phyloP scores from a whole-genome alignment of 2,329 filamentous ascomycete genomes.

The Aspergillus vadensis region DNA sequence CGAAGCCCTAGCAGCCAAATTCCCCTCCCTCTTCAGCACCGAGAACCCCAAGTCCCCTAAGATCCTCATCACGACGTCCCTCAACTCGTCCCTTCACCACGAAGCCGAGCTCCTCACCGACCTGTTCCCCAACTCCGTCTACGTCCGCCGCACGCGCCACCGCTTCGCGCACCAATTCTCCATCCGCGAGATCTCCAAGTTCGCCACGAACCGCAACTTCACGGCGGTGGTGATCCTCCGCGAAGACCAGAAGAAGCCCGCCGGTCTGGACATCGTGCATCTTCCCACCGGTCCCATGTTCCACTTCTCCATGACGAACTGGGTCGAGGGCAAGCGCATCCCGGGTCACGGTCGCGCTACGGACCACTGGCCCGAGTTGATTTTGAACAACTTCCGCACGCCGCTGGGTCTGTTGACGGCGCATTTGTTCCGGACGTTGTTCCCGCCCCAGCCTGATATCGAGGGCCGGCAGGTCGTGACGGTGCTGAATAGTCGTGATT shows the following conservation, averaged over 20 bases:
- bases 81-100: conserved; percentile 84
- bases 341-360: conserved; percentile 90
- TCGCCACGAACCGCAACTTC: conserved; percentile 78
- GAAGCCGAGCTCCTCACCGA: conserved; percentile 76
- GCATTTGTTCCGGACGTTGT: conserved; percentile 76
- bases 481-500: conserved; percentile 92
- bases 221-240: conserved; percentile 82
- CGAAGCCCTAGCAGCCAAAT: conserved; percentile 62
- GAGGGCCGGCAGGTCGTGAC: conserved; percentile 87
- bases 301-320: conserved; percentile 88
- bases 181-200: conserved; percentile 84
- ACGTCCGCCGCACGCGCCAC: conserved; percentile 83
- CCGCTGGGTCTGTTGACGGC: conserved; percentile 86
- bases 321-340: conserved; percentile 82
- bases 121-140: conserved; percentile 77
- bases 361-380: conserved; percentile 83
- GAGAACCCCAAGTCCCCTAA: conserved; percentile 67
- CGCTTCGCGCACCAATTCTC: conserved; percentile 88
- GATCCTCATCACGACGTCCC: conserved; percentile 85
- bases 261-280: conserved; percentile 80
- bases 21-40: conserved; percentile 59
- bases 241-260: conserved; percentile 84
- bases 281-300: conserved; percentile 85
- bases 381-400: conserved; percentile 93
- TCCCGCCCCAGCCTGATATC: conserved; percentile 79